Percentiles rank a stretch among this genome's conserved stretches.
Conservation (phyloP, 169 alveolate species). For the Plasmodium sp. region DNA sequence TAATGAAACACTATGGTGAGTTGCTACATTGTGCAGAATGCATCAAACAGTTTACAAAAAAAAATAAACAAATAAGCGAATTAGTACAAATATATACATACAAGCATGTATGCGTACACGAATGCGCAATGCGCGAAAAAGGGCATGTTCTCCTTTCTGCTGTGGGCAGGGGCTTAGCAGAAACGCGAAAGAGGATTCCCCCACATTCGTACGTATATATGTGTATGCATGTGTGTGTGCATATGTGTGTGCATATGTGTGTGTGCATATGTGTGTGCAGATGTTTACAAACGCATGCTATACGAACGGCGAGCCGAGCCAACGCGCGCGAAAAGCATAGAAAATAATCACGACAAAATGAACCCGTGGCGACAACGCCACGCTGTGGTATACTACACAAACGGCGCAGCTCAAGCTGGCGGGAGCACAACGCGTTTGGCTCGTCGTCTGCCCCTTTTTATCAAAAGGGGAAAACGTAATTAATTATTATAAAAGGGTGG, state of each 20-base stretch:
- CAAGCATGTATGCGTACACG: not conserved
- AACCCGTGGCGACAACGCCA: not conserved
- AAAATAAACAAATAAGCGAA: not conserved
- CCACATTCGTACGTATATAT: not conserved
- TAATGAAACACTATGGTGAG: not conserved
- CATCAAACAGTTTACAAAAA: conserved; percentile 12
- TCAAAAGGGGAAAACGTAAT: not conserved
- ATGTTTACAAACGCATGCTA: not conserved
- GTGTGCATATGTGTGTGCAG: not conserved
- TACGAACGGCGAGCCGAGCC: not conserved
- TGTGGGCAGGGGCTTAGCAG: not conserved
- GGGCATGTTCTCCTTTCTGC: not conserved
- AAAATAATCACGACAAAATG: not conserved
- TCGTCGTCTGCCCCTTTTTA: not conserved
- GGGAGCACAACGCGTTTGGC: not conserved
- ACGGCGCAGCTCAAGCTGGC: not conserved
- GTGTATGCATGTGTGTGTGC: not conserved
- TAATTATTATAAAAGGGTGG: not conserved
- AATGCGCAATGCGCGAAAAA: not conserved
- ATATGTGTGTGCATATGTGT: not conserved
- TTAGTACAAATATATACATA: not conserved
- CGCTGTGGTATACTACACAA: not conserved
- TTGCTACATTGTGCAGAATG: not conserved
- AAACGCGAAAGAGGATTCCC: not conserved
- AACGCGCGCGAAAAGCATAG: not conserved